phyloP scores from a whole-genome alignment of 2,329 filamentous ascomycete species.

The Verticillium nubilum region DNA sequence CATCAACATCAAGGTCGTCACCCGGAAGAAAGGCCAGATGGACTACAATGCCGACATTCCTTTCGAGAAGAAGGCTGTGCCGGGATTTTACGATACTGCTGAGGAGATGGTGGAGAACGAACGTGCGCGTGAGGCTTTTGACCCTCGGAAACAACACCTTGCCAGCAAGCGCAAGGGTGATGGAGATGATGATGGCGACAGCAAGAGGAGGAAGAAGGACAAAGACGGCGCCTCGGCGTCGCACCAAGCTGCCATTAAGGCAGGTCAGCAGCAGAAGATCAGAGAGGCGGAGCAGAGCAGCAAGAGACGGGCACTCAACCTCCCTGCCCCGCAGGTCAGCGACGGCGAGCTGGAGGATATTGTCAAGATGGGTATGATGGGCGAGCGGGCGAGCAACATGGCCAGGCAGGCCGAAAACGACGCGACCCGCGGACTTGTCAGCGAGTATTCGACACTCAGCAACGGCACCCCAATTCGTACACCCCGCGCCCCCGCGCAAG shows the following conservation, averaged over 20 bases:
- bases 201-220: constrained; percentile 80
- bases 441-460: constrained; percentile 79
- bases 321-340: constrained; percentile 87
- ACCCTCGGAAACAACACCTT: constrained; percentile 87
- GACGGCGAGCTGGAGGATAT: constrained; percentile 94
- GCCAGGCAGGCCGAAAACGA: constrained; percentile 77
- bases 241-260: constrained; percentile 83
- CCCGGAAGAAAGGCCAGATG: constrained; percentile 93
- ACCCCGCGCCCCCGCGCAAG: constrained; percentile 82
- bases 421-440: constrained; percentile 78
- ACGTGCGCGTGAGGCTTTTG: constrained; percentile 75
- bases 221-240: constrained; percentile 75
- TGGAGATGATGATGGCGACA: constrained; percentile 71
- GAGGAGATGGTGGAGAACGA: constrained; percentile 82
- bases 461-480: constrained; percentile 84
- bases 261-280: constrained; percentile 89
- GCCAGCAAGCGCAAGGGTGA: constrained; percentile 92
- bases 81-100: constrained; percentile 88
- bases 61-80: constrained; percentile 85
- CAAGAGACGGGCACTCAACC: constrained; percentile 75
- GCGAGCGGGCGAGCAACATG: constrained; percentile 73
- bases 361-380: constrained; percentile 96
- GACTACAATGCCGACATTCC: constrained; percentile 99
- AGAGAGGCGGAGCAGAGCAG: constrained; percentile 95
- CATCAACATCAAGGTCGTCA: constrained; percentile 95